phyloP scores from a whole-genome alignment of 352 stramenopile species.

The Phytophthora constricta region DNA sequence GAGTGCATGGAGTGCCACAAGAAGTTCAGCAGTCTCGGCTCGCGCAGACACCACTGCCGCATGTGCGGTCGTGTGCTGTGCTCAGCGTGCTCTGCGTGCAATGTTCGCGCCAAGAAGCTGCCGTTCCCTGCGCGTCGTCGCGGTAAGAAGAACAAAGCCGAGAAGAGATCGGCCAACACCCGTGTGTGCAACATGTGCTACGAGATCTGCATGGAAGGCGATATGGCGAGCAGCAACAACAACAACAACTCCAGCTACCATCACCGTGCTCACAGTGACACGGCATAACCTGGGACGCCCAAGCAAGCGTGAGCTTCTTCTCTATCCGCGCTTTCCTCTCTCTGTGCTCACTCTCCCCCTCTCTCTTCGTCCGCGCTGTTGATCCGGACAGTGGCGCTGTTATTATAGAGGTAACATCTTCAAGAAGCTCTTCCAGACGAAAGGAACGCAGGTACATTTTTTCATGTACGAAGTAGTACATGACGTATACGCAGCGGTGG shows the following conservation, averaged over 20 bases:
- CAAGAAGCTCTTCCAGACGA: conserved; percentile 32
- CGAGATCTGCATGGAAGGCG: conserved; percentile 51
- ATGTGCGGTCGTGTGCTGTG: conserved; percentile 65
- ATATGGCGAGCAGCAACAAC: conserved; percentile 13
- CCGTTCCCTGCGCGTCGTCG: conserved; percentile 48
- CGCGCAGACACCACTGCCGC: conserved; percentile 66
- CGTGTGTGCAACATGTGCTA: conserved; percentile 82
- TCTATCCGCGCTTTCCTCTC: neutral
- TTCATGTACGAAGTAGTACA: conserved; percentile 40
- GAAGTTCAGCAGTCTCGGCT: conserved; percentile 49
- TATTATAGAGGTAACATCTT: conserved; percentile 34
- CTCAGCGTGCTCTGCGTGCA: conserved; percentile 49
- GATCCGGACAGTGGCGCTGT: conserved; percentile 18
- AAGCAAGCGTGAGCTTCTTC: conserved; percentile 15
- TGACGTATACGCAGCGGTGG: conserved; percentile 17
- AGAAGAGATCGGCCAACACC: conserved; percentile 54
- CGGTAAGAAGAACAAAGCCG: conserved; percentile 62
- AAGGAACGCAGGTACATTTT: conserved; percentile 30
- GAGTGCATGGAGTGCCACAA: conserved; percentile 71
- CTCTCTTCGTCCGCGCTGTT: conserved; percentile 15
- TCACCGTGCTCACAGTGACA: conserved; percentile 24
- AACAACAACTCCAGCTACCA: conserved; percentile 15
- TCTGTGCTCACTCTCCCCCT: conserved; percentile 13
- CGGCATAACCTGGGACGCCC: conserved; percentile 26
- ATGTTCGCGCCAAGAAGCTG: conserved; percentile 57